These are phyloP conservation scores for Penicillium sp. DNA, from an alignment of 2,329 filamentous ascomycete species.

Conservation along the genomic window DNA sequence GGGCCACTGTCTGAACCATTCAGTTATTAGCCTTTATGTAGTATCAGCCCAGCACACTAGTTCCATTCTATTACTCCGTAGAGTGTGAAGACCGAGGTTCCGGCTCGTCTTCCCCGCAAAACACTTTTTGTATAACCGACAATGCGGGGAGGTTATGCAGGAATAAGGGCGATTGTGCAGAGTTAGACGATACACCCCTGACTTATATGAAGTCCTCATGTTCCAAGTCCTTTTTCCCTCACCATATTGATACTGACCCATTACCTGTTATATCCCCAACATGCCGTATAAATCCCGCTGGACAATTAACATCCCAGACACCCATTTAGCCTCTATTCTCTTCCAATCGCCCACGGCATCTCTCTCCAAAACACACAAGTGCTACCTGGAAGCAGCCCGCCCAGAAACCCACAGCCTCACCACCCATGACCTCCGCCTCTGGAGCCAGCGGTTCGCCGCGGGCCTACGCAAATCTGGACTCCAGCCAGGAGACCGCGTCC, in stretches of 20 bases:
- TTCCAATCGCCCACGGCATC: conserved; percentile 51
- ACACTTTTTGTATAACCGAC: not conserved
- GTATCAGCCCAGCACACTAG: not conserved
- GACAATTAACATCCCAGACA: conserved; percentile 46
- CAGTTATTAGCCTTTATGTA: not conserved
- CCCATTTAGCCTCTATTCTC: conserved; percentile 43
- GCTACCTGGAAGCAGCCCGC: conserved; percentile 63
- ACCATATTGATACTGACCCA: not conserved
- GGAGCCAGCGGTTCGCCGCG: conserved; percentile 69
- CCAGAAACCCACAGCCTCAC: conserved; percentile 68
- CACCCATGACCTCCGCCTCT: conserved; percentile 62
- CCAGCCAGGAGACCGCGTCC: conserved; percentile 64
- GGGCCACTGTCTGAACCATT: not conserved
- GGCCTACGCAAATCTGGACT: conserved; percentile 66
- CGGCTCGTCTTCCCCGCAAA: conserved; percentile 17
- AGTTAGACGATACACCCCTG: too few relatives aligned
- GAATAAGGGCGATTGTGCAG: not conserved
- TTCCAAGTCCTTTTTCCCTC: not conserved
- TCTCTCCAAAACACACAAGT: conserved; percentile 45
- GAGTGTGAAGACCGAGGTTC: conserved; percentile 7
- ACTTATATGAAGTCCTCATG: not conserved
- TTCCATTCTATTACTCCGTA: not conserved
- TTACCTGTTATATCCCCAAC: not conserved
- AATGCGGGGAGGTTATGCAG: not conserved
- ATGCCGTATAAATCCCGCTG: conserved; percentile 55